A percentile compares a stretch with the other conserved stretches of the same genome.
phyloP scores from a whole-genome alignment of 2,329 filamentous ascomycete genomes.

The Penicillium hordei region DNA sequence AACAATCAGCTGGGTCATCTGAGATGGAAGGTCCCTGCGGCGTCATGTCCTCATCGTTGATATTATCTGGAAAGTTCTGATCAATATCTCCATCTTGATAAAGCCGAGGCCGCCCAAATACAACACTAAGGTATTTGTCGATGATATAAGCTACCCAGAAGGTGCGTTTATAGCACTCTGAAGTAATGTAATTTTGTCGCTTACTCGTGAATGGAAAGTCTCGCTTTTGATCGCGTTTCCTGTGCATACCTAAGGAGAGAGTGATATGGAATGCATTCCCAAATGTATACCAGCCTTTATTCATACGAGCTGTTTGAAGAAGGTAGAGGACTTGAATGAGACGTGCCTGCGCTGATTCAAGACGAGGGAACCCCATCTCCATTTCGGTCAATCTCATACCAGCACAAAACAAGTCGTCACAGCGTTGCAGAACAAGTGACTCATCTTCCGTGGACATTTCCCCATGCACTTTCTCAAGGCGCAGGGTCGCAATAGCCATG shows the following conservation, averaged over 20 bases:
- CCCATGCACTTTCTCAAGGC: conserved; percentile 25
- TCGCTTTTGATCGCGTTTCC: conserved; percentile 16
- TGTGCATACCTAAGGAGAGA: conserved; percentile 28
- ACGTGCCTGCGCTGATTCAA: conserved; percentile 46
- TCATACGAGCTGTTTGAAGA: conserved; percentile 48
- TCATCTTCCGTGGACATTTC: neutral
- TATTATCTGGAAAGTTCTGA: conserved; percentile 50
- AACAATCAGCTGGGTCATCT: conserved; percentile 26
- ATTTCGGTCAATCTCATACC: conserved; percentile 35
- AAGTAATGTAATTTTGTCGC: conserved; percentile 24
- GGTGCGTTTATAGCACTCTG: conserved; percentile 51
- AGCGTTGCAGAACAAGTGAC: conserved; percentile 1
- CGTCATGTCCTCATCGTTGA: conserved; percentile 57
- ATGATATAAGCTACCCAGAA: conserved; percentile 61
- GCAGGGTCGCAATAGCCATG: conserved; percentile 54
- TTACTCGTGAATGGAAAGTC: conserved; percentile 15
- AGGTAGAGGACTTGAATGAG: conserved; percentile 48
- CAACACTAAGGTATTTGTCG: conserved; percentile 59
- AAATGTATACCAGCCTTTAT: conserved; percentile 51
- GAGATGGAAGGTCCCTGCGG: conserved; percentile 31
- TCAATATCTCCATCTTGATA: conserved; percentile 63
- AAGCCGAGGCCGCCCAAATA: conserved; percentile 56
- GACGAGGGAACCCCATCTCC: conserved; percentile 42
- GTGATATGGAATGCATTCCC: conserved; percentile 45
- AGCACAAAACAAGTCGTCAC: conserved; percentile 15